Conservation (phyloP, 169 alveolate species). For the Cryptosporidium baileyi region DNA sequence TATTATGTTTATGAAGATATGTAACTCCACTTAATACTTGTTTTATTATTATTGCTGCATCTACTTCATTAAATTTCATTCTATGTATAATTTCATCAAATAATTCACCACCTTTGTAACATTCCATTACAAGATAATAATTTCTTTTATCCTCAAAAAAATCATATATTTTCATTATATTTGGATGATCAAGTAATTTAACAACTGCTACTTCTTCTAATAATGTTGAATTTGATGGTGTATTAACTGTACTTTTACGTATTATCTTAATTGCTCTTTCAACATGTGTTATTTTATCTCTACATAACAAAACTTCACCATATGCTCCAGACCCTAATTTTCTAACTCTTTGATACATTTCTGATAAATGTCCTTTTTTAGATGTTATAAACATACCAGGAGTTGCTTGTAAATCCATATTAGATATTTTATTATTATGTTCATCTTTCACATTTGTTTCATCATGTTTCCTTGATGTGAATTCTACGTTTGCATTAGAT, state of each 20-base stretch:
- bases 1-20: conserved; percentile 88
- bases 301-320: conserved; percentile 86
- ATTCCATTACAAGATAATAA: conserved; percentile 89
- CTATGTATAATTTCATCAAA: conserved; percentile 88
- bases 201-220: conserved; percentile 87
- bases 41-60: conserved; percentile 89
- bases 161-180: conserved; percentile 90
- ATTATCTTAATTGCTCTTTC: conserved; percentile 87
- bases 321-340: conserved; percentile 92
- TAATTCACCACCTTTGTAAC: conserved; percentile 91
- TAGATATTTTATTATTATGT: neutral
- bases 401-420: conserved; percentile 49
- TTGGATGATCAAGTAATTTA: conserved; percentile 93
- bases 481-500: conserved; percentile 31
- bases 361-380: conserved; percentile 78
- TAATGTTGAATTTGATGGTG: conserved; percentile 65
- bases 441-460: neutral
- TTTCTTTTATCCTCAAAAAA: conserved; percentile 86
- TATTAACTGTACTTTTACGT: conserved; percentile 74
- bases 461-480: conserved; percentile 8
- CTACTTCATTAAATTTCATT: conserved; percentile 85
- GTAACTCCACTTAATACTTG: conserved; percentile 89
- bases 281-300: conserved; percentile 77
- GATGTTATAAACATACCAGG: conserved; percentile 67
- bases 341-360: conserved; percentile 80